Conservation (phyloP, 495 filamentous ascomycete species). For the Viridothelium virens region DNA sequence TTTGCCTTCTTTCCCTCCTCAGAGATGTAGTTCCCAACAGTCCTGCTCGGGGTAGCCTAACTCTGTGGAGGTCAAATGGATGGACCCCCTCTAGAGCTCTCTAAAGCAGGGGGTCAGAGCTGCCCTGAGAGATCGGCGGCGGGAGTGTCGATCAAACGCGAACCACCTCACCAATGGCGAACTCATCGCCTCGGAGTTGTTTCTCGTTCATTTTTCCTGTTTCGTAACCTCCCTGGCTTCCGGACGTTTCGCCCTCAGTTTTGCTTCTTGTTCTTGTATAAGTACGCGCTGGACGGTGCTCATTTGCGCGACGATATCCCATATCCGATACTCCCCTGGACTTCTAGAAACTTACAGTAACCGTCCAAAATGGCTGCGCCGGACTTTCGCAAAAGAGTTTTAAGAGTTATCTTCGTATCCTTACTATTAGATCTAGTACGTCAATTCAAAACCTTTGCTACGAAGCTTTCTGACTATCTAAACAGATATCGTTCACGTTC, state of each 20-base stretch:
- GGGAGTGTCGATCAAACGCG: background rate
- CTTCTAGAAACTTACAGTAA: background rate
- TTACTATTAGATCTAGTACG: constrained; percentile 62
- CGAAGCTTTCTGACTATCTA: background rate
- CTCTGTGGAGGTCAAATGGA: too few species aligned
- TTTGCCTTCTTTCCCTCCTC: too few species aligned
- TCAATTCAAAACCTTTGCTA: constrained; percentile 10
- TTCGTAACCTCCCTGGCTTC: background rate
- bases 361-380: background rate
- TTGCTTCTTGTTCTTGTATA: background rate
- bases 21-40: too few species aligned
- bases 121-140: background rate
- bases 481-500: constrained; percentile 83
- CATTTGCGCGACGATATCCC: background rate
- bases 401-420: constrained; percentile 70
- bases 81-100: too few species aligned
- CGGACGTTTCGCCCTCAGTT: background rate
- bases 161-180: background rate
- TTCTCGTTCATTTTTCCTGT: constrained; percentile 1
- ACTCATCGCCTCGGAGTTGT: background rate
- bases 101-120: too few species aligned
- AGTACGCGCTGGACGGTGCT: background rate
- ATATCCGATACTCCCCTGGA: background rate
- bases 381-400: constrained; percentile 60
- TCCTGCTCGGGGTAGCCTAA: too few species aligned